phyloP scores from a whole-genome alignment of 163 green algal genomes.

The Scenedesmus sp. region DNA sequence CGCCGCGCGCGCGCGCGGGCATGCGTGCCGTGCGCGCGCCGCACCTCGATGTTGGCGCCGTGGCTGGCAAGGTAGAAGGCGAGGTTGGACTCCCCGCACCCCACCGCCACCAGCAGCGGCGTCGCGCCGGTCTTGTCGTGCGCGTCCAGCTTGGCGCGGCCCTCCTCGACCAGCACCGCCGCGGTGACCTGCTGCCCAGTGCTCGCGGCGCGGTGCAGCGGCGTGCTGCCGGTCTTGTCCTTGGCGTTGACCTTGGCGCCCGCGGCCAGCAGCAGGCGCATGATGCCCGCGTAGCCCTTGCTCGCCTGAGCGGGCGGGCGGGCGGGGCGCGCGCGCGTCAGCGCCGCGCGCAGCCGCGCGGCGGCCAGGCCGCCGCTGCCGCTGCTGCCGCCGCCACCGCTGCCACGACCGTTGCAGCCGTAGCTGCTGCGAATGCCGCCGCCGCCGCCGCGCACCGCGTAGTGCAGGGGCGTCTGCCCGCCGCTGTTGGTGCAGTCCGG shows the following conservation, averaged over 20 bases:
- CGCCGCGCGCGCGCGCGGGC: neutral
- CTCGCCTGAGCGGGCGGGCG: conserved; percentile 44
- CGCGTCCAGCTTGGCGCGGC: conserved; percentile 43
- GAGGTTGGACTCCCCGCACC: conserved; percentile 43
- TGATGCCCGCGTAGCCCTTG: conserved; percentile 49
- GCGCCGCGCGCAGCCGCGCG: too few relatives aligned
- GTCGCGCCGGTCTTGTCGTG: conserved; percentile 45
- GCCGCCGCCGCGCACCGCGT: conserved; percentile 4
- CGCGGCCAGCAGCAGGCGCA: conserved; percentile 45
- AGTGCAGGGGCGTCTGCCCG: conserved; percentile 49
- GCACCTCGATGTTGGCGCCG: conserved; percentile 49
- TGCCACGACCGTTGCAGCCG: neutral
- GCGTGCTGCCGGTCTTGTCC: conserved; percentile 53
- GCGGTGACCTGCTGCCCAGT: conserved; percentile 44
- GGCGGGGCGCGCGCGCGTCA: neutral
- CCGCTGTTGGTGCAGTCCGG: conserved; percentile 46
- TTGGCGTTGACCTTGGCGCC: conserved; percentile 45
- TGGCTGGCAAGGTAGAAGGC: conserved; percentile 52
- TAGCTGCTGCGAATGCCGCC: neutral
- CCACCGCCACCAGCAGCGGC: conserved; percentile 56
- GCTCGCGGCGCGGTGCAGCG: conserved; percentile 54
- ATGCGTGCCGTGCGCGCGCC: neutral
- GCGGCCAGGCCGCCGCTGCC: neutral
- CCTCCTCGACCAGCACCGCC: conserved; percentile 57
- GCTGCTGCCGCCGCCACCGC: neutral